These are phyloP conservation scores for Daedaleopsis nitida DNA, from an alignment of 768 basidiomycete genomes.

Conservation along the genomic window DNA sequence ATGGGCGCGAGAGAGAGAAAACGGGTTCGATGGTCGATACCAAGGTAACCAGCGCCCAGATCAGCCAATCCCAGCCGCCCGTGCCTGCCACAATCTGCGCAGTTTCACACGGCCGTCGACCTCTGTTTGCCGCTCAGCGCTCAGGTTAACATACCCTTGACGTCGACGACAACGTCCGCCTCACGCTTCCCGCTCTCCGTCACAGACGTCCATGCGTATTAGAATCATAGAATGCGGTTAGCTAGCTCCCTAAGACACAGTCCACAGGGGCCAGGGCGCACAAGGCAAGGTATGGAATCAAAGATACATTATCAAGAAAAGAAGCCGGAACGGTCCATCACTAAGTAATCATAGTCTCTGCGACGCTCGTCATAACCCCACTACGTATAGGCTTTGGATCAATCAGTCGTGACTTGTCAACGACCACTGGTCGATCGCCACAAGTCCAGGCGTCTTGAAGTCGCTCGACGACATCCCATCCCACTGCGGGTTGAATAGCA, in stretches of 20 bases:
- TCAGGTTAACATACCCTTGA: no score
- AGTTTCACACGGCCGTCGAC: not conserved
- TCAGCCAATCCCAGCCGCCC: conserved; percentile 15
- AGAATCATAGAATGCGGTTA: not conserved
- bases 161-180: no score
- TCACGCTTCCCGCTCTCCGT: not conserved
- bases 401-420: conserved; percentile 72
- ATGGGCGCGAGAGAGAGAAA: conserved; percentile 1
- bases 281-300: conserved; percentile 6
- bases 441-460: conserved; percentile 71
- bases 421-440: conserved; percentile 74
- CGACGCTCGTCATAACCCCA: not conserved
- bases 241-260: not conserved
- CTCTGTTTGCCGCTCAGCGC: no score
- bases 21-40: conserved; percentile 1
- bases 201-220: not conserved
- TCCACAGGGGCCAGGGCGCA: not conserved
- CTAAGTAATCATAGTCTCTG: not conserved
- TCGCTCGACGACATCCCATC: conserved; percentile 56
- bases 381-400: conserved; percentile 6
- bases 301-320: not conserved
- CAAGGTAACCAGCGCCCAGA: conserved; percentile 18
- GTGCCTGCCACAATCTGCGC: conserved; percentile 2
- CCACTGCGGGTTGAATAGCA: conserved; percentile 97
- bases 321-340: conserved; percentile 10